Evolutionary conservation across 257 asterid species (phyloP).

Genomic region (Ligustrum vulgare): DNA sequence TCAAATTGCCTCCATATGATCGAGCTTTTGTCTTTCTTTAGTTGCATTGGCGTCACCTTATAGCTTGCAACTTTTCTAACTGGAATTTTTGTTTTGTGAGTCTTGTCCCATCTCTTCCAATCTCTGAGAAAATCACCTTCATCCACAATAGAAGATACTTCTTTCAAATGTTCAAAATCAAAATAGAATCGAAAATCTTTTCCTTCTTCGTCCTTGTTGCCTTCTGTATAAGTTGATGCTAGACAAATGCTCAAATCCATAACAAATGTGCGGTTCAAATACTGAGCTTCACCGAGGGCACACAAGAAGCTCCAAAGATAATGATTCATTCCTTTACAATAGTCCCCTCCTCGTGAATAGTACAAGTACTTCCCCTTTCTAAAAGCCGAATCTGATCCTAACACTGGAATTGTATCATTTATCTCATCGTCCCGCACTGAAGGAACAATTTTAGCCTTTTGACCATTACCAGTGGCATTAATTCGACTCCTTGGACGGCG

Average conservation of each 20-base stretch:
- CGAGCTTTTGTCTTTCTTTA: constrained; percentile 73
- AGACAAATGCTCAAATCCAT: constrained; percentile 88
- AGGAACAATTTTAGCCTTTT: constrained; percentile 35
- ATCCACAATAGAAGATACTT: constrained; percentile 64
- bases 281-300: constrained; percentile 89
- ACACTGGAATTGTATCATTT: constrained; percentile 78
- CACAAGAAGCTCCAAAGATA: constrained; percentile 92
- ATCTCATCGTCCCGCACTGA: constrained; percentile 71
- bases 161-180: constrained; percentile 94
- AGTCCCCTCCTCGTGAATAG: constrained; percentile 92
- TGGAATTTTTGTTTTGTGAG: constrained; percentile 55
- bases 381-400: constrained; percentile 71
- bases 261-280: constrained; percentile 86
- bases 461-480: constrained; percentile 35
- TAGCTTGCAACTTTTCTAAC: constrained; percentile 61
- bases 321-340: constrained; percentile 96
- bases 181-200: constrained; percentile 91
- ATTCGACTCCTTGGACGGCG: constrained; percentile 57
- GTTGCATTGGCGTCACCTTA: constrained; percentile 71
- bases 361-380: constrained; percentile 82
- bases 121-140: constrained; percentile 69
- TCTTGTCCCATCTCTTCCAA: constrained; percentile 83
- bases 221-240: constrained; percentile 67
- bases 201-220: constrained; percentile 78
- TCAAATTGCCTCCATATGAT: constrained; percentile 78